phyloP scores from a whole-genome alignment of 768 basidiomycete genomes.

The Hygrophorus pudorinus region DNA sequence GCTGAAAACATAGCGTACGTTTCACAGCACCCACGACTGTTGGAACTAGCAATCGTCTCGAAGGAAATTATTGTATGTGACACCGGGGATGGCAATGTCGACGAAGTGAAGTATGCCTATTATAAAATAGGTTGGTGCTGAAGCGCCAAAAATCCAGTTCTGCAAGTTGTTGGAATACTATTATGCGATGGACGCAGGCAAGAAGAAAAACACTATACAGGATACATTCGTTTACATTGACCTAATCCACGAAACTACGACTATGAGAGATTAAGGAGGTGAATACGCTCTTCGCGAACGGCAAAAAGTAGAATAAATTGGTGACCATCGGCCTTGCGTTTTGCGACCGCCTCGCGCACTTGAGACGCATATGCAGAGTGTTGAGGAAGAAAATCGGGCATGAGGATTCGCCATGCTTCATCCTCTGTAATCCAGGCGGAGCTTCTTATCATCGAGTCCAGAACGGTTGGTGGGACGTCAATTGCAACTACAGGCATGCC shows the following conservation, averaged over 20 bases:
- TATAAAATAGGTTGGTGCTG: slow-evolving; percentile 63
- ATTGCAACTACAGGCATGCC: slow-evolving; percentile 64
- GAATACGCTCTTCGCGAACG: slow-evolving; percentile 59
- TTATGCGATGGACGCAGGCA: too few relatives aligned
- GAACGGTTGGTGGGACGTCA: slow-evolving; percentile 51
- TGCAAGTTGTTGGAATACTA: neutral
- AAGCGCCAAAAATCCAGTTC: slow-evolving; percentile 6
- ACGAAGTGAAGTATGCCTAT: slow-evolving; percentile 60
- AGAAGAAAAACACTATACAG: too few relatives aligned
- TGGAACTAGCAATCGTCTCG: slow-evolving; percentile 36
- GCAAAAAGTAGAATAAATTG: slow-evolving; percentile 54
- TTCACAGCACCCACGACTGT: neutral
- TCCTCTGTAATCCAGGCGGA: slow-evolving; percentile 66
- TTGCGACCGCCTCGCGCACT: slow-evolving; percentile 55
- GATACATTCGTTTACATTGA: too few relatives aligned
- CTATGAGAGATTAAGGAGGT: slow-evolving; percentile 23
- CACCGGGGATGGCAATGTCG: slow-evolving; percentile 22
- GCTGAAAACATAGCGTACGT: slow-evolving; percentile 3
- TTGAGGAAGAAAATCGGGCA: slow-evolving; percentile 40
- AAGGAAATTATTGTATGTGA: slow-evolving; percentile 51
- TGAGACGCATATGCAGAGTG: slow-evolving; percentile 55
- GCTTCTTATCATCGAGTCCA: slow-evolving; percentile 51
- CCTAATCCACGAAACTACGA: neutral
- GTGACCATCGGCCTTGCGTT: slow-evolving; percentile 54
- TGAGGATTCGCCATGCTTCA: slow-evolving; percentile 58